Percentiles rank a stretch among this genome's conserved stretches.
Evolutionary conservation across 306 rosid genomes (phyloP).

Genomic region (Cyamopsis tetragonoloba): DNA sequence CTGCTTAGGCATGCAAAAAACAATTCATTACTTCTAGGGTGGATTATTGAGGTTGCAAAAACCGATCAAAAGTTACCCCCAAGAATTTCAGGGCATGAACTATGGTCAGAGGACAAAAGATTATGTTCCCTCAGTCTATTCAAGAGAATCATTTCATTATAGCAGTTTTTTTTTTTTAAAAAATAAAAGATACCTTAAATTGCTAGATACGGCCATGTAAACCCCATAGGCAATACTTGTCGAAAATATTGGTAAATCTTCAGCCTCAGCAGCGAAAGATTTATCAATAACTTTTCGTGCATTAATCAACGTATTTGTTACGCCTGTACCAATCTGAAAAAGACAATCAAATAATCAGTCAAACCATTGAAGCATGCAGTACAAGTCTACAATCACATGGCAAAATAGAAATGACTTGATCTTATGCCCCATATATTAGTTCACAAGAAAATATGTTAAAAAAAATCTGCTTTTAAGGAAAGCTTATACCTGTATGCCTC

Average conservation of each 20-base stretch:
- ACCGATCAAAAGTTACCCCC: not conserved
- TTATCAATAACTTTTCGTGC: constrained; percentile 66
- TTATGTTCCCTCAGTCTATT: constrained; percentile 7
- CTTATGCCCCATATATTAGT: not conserved
- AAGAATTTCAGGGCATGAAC: not conserved
- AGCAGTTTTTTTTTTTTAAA: not conserved
- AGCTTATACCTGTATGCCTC: not conserved
- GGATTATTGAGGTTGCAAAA: not conserved
- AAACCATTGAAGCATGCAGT: not conserved
- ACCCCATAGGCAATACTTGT: constrained; percentile 88
- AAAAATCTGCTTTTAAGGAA: not conserved
- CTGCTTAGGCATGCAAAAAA: constrained; percentile 1
- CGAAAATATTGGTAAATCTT: constrained; percentile 66
- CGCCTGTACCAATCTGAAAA: constrained; percentile 86
- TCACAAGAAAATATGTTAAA: not conserved
- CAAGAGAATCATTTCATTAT: not conserved
- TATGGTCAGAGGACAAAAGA: not conserved
- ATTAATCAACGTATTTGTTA: constrained; percentile 73
- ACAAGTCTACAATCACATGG: not conserved
- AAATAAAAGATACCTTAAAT: constrained; percentile 73
- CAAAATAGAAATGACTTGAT: not conserved
- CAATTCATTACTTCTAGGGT: not conserved
- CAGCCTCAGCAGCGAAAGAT: constrained; percentile 78
- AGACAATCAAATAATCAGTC: not conserved
- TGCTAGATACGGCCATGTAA: constrained; percentile 91